Evolutionary conservation across 768 basidiomycete genomes (phyloP).

Genomic region (Suillus placidus): DNA sequence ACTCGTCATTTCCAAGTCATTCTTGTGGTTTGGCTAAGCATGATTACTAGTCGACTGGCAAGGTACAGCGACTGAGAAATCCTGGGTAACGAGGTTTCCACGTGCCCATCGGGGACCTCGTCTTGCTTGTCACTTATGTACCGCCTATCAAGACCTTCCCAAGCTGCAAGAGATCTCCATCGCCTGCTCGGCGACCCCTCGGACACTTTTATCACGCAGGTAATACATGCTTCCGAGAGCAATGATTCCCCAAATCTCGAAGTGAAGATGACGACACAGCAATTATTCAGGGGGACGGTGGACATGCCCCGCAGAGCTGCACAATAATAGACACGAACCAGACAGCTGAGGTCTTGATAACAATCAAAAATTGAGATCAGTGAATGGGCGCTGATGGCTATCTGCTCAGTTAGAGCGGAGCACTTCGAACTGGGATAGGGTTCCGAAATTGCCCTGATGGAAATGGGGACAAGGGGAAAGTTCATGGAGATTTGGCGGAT

Average conservation of each 20-base stretch:
- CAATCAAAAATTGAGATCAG: background rate
- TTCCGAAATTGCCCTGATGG: background rate
- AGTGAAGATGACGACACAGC: background rate
- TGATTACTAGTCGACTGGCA: background rate
- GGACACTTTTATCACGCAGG: background rate
- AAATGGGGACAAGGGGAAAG: background rate
- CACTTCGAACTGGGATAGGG: background rate
- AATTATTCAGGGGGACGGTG: background rate
- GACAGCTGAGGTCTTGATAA: background rate
- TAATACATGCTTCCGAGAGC: background rate
- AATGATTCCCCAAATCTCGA: background rate
- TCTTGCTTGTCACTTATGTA: background rate
- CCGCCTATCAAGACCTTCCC: background rate
- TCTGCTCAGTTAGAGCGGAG: background rate
- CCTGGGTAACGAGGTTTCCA: background rate
- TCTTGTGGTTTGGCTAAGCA: background rate
- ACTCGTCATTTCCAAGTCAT: background rate
- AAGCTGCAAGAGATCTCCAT: background rate
- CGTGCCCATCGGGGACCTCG: background rate
- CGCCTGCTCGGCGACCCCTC: background rate
- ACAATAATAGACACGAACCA: background rate
- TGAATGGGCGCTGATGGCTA: no score
- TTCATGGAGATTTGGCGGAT: background rate
- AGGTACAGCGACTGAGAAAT: background rate
- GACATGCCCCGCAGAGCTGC: background rate